A percentile compares a stretch with the other conserved stretches of the same genome.
phyloP scores from a whole-genome alignment of 2,329 filamentous ascomycete species.

The Cladophialophora exuberans region DNA sequence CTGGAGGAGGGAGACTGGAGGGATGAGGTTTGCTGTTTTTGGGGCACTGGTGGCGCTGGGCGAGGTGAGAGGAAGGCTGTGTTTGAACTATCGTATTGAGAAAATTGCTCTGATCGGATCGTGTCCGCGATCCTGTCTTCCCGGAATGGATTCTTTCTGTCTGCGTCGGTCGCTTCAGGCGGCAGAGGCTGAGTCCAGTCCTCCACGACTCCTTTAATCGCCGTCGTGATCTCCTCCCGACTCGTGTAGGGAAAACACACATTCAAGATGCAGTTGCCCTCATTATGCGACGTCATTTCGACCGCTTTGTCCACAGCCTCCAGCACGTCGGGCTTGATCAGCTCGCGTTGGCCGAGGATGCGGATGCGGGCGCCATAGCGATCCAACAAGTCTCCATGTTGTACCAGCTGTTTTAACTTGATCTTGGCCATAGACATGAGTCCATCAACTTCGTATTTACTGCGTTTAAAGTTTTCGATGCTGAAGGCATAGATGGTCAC shows the following conservation, averaged over 20 bases:
- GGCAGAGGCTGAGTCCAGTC: constrained; percentile 78
- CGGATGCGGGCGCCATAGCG: constrained; percentile 87
- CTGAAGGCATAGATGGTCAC: constrained; percentile 98
- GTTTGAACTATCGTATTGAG: constrained; percentile 40
- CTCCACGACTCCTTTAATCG: constrained; percentile 82
- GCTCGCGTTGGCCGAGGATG: constrained; percentile 79
- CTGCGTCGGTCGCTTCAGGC: constrained; percentile 47
- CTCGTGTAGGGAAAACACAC: constrained; percentile 98
- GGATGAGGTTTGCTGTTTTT: too few species aligned
- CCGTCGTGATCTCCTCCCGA: constrained; percentile 89
- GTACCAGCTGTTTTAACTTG: constrained; percentile 86
- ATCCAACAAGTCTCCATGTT: constrained; percentile 91
- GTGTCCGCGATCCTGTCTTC: constrained; percentile 85
- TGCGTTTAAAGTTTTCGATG: constrained; percentile 98
- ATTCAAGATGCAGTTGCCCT: constrained; percentile 75
- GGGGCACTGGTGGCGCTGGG: too few species aligned
- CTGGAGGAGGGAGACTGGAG: constrained; percentile 29
- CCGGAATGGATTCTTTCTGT: constrained; percentile 72
- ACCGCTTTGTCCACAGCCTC: constrained; percentile 86
- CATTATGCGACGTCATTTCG: constrained; percentile 81
- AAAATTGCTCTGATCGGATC: constrained; percentile 71
- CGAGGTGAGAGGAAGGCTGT: constrained; percentile 41
- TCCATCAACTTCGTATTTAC: constrained; percentile 93
- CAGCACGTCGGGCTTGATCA: constrained; percentile 85
- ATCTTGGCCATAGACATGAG: constrained; percentile 98